These are phyloP conservation scores for Aureobasidium mangrovei DNA, from an alignment of 2,329 filamentous ascomycete species.

Conservation along the genomic window DNA sequence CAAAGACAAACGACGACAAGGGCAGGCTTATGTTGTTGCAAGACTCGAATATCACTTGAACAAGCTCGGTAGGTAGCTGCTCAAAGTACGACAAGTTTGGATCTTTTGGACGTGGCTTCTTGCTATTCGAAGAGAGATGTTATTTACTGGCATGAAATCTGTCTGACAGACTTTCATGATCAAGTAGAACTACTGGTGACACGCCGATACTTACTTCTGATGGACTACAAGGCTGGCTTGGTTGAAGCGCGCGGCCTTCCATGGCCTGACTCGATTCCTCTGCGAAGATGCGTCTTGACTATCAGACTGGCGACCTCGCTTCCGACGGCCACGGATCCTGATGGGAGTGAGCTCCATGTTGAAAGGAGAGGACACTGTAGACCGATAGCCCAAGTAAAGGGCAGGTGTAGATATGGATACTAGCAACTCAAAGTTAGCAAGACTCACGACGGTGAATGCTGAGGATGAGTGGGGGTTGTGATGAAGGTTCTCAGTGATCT, in stretches of 20 bases:
- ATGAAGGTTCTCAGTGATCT: constrained; percentile 30
- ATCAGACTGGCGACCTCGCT: constrained; percentile 1
- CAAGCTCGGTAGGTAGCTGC: constrained; percentile 27
- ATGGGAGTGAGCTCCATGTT: constrained; percentile 24
- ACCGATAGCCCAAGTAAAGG: neutral
- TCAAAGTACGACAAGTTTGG: constrained; percentile 23
- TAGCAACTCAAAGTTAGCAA: constrained; percentile 5
- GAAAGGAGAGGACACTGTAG: neutral
- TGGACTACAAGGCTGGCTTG: constrained; percentile 6
- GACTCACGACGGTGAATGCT: neutral
- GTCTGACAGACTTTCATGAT: constrained; percentile 6
- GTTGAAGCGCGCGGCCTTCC: constrained; percentile 13
- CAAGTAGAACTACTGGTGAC: neutral
- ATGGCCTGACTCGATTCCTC: neutral
- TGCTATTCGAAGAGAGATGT: constrained; percentile 8
- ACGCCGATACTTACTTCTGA: constrained; percentile 13
- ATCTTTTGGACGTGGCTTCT: constrained; percentile 2
- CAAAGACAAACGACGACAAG: constrained; percentile 22
- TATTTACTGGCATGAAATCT: constrained; percentile 14
- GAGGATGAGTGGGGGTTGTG: neutral
- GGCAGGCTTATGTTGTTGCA: constrained; percentile 26
- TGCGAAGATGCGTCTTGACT: neutral
- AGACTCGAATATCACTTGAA: constrained; percentile 27
- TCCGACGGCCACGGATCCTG: constrained; percentile 24
- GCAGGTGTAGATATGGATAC: neutral